Base-by-base conservation (phyloP, 805 yeast species). In the Ogataea nitratoaversa region DNA sequence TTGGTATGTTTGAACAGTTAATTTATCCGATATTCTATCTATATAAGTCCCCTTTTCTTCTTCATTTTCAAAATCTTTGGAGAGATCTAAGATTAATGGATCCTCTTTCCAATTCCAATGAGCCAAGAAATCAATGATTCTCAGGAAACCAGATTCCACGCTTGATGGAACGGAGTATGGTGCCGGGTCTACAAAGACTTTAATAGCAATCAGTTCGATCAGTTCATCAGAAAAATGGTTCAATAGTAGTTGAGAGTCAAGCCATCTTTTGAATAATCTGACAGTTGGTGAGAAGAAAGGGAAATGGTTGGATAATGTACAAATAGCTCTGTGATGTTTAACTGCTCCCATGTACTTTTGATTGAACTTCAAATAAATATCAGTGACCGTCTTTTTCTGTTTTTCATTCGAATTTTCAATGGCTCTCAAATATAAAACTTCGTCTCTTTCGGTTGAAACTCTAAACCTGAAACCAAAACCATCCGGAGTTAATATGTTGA, bases 31-130 rank as follows among this genome's bases (percentile, higher is more conserved):
- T 24, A 80, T 60, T 37, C 71, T 72, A 38, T 70, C 70, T 47
- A 66, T 60, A 39, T 59, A 55, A 16, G 46, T 49, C 7, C 45
- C 49, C 29, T 57, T 44, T 2, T 50, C 41, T 27, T 59, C 65
- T 14, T 42, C 36, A 49, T 47, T 36, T 18, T 47, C 54, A 31
- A 56, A 61, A 44, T 76, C 75, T 42, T 71, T 79, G 12, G 82
- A 79, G 49, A 87, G 65, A 54, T 93, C 97, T 44, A 93, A 64
- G 39, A 90, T 76, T 45, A 93, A 65, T 1, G 96, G 84, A 34
- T 83, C 88, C 47, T 85, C 95, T 52, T 78, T 83, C 99, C 99
- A 93, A 60, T 93, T 89, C 99, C 99, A 93, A 32, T 64, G 65
- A 19, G 95, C 73, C 33, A 93, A 60, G 53, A 83, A 85, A 34